Conservation (phyloP, 352 stramenopile species). For the Globisporangium yorkense region DNA sequence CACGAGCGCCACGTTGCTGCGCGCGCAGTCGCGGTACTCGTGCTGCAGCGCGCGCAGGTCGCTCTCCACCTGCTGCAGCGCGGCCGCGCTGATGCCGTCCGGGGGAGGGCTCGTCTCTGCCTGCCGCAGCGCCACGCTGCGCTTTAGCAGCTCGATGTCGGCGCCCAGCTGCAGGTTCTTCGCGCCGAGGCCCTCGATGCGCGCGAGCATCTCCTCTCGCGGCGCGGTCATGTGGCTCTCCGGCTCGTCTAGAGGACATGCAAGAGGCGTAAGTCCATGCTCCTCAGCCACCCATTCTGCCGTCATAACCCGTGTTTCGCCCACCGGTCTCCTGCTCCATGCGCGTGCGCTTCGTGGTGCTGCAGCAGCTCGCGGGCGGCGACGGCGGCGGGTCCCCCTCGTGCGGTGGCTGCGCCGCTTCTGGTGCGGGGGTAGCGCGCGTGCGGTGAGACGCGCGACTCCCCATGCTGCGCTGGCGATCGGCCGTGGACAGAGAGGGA, state of each 20-base stretch:
- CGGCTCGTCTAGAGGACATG: not conserved
- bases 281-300: not conserved
- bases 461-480: no score
- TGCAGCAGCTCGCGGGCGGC: not conserved
- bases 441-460: no score
- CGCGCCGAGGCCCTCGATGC: conserved; percentile 14
- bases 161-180: conserved; percentile 38
- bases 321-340: not conserved
- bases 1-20: conserved; percentile 39
- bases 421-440: no score
- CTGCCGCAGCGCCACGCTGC: conserved; percentile 25
- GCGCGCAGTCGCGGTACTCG: conserved; percentile 39
- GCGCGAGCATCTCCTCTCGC: conserved; percentile 16
- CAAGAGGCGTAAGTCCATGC: not conserved
- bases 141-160: conserved; percentile 36
- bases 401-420: not conserved
- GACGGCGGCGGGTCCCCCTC: not conserved
- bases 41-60: conserved; percentile 34
- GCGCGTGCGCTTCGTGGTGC: not conserved
- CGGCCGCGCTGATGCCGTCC: conserved; percentile 15
- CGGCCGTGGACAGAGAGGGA: no score
- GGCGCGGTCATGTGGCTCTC: not conserved
- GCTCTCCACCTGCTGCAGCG: conserved; percentile 30
- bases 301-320: not conserved
- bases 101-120: conserved; percentile 24